Conservation (phyloP, 2,329 filamentous ascomycete species). For the Zasmidium citrigriseum region DNA sequence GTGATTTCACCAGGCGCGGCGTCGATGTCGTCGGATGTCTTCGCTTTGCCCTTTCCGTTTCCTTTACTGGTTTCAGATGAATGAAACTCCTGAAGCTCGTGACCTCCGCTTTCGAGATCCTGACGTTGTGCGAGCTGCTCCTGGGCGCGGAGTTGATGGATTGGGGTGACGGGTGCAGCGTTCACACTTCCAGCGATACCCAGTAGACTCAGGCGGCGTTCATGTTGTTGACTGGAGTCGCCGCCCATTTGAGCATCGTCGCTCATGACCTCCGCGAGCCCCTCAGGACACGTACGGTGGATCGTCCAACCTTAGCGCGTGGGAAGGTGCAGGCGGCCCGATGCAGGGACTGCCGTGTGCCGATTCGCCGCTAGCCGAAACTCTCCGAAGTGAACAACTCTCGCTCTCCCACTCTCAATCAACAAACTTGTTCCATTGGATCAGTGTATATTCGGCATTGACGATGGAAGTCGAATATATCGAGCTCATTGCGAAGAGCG, state of each 20-base stretch:
- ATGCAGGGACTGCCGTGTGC: background rate
- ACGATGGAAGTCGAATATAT: too few species aligned
- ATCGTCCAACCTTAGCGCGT: background rate
- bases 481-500: too few species aligned
- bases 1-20: slow-evolving; percentile 2
- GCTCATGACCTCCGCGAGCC: background rate
- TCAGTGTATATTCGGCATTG: too few species aligned
- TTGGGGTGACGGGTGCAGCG: slow-evolving; percentile 19
- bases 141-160: slow-evolving; percentile 18
- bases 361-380: background rate
- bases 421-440: too few species aligned
- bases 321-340: background rate
- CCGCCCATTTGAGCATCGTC: slow-evolving; percentile 1
- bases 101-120: slow-evolving; percentile 4
- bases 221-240: background rate
- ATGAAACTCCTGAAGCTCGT: slow-evolving; percentile 14
- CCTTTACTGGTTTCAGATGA: background rate
- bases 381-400: background rate
- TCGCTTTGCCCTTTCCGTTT: background rate
- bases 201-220: background rate
- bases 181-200: background rate
- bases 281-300: background rate
- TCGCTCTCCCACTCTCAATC: too few species aligned
- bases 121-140: slow-evolving; percentile 10
- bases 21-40: background rate